Base-by-base conservation (phyloP, 768 basidiomycete species). In the Tephrocybe sp. region DNA sequence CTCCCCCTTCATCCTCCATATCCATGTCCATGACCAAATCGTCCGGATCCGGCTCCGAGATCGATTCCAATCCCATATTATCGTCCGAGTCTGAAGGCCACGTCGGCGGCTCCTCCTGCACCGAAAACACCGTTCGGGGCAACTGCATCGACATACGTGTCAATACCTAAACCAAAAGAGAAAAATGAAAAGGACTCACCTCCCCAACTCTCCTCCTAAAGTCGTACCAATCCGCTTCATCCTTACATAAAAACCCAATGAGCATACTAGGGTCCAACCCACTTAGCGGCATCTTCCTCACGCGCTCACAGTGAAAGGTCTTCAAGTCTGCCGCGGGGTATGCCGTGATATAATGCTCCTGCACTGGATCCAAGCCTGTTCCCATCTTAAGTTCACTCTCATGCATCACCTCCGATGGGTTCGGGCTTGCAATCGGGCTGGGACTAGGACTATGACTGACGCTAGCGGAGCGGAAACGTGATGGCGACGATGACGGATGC, bases 181-280 rank as follows among this genome's bases (percentile, higher is more conserved):
- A 41, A 47, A 19, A 30, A 40, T 45, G 37, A 19, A 48, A 6
- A 53, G 49, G 49, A 25, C 86, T 44, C 44, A 96, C 93, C 68
- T 89, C 85, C 1, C 71, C 75, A 28, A 92, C 84, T 43, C 92
- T 74, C 50, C 67, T 71, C 54, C 83, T 76, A 47, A 98, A 80
- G 68, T 98, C 92, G 13, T 75, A 65, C 89, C 92, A 98, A 46
- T 98, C 96, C 15, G 63, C 72, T 68, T 92, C 87, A 61, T 90
- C 83, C 59, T 80, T 81, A 64, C 87, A 86, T 56, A 98, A 62
- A 64, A 99, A 98, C 9, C 95, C 95, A 51, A 98, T 79, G 6
- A 99, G 73, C 97, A 99, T 98, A 59, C 93, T 97, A 19, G 96
- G 97, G 65, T 98, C 97, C 47, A 99, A 71, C 24, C 87, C 89